These are phyloP conservation scores for Medakamo hakoo DNA, from an alignment of 139 green algal genomes.

Conservation along the genomic window DNA sequence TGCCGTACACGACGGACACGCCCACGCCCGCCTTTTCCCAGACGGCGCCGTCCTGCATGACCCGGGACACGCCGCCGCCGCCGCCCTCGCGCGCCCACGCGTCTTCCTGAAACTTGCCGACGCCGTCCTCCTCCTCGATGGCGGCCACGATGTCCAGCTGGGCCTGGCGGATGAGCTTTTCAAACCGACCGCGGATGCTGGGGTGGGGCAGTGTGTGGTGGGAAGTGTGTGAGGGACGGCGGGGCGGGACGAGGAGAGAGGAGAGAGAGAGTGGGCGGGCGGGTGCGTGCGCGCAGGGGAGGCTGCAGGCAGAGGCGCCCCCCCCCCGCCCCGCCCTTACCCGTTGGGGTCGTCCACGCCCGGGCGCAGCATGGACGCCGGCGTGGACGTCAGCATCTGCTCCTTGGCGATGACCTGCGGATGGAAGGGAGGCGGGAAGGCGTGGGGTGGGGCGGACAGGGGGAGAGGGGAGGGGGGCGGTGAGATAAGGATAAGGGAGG, in stretches of 20 bases:
- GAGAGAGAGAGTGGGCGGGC: neutral
- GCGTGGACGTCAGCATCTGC: constrained; percentile 18
- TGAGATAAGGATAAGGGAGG: neutral
- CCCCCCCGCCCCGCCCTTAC: constrained; percentile 9
- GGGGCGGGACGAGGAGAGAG: neutral
- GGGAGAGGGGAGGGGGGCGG: neutral
- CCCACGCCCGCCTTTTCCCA: constrained; percentile 78
- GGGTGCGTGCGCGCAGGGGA: neutral
- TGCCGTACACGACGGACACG: constrained; percentile 4
- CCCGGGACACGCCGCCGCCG: constrained; percentile 87
- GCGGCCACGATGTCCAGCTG: constrained; percentile 83
- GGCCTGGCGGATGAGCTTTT: constrained; percentile 61
- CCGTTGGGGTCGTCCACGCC: constrained; percentile 42
- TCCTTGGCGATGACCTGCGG: constrained; percentile 28
- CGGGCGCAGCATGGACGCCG: constrained; percentile 30
- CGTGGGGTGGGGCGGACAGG: neutral
- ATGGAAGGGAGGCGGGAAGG: neutral
- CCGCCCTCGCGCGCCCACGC: constrained; percentile 76
- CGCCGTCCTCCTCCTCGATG: constrained; percentile 81
- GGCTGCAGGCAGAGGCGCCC: neutral
- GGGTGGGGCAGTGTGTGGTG: neutral
- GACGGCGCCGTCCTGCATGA: constrained; percentile 61
- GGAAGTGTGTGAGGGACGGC: neutral
- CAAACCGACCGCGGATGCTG: constrained; percentile 66
- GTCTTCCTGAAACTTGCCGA: constrained; percentile 74